phyloP scores from a whole-genome alignment of 768 basidiomycete genomes.

The Lepiota subincarnata region DNA sequence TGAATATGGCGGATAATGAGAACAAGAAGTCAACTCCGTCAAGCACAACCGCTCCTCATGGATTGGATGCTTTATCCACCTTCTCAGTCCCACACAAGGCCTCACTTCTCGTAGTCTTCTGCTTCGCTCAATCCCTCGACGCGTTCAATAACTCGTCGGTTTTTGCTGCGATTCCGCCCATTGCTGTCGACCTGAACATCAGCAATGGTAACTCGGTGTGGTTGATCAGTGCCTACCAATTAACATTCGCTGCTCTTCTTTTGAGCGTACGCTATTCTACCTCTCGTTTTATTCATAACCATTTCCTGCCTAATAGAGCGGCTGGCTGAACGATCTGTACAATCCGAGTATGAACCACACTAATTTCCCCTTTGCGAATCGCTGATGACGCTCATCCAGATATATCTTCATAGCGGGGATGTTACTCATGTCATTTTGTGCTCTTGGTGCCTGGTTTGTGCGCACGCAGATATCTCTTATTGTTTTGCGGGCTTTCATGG shows the following conservation, averaged over 20 bases:
- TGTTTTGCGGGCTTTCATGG: constrained; percentile 47
- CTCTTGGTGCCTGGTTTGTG: constrained; percentile 44
- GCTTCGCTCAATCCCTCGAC: constrained; percentile 40
- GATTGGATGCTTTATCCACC: no score
- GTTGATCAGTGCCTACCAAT: constrained; percentile 38
- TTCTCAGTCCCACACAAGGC: constrained; percentile 1
- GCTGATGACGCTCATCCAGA: constrained; percentile 17
- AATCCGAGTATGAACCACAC: constrained; percentile 30
- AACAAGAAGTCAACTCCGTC: no score
- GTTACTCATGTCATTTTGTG: constrained; percentile 35
- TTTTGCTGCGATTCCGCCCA: constrained; percentile 34
- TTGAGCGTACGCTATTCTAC: constrained; percentile 23
- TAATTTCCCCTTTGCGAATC: not conserved
- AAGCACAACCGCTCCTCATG: no score
- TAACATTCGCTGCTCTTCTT: constrained; percentile 40
- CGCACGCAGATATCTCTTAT: constrained; percentile 43
- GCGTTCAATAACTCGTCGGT: constrained; percentile 39
- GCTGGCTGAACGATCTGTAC: constrained; percentile 35
- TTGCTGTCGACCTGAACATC: constrained; percentile 20
- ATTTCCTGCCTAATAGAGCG: constrained; percentile 25
- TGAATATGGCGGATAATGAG: no score
- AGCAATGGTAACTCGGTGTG: constrained; percentile 28
- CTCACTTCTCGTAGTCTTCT: constrained; percentile 31
- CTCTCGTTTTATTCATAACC: not conserved
- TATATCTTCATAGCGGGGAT: constrained; percentile 39